A percentile compares a stretch with the other conserved stretches of the same genome.
These are phyloP conservation scores for Puccinia sorghi DNA, from an alignment of 1,284 basidiomycete genomes.

Conservation along the genomic window DNA sequence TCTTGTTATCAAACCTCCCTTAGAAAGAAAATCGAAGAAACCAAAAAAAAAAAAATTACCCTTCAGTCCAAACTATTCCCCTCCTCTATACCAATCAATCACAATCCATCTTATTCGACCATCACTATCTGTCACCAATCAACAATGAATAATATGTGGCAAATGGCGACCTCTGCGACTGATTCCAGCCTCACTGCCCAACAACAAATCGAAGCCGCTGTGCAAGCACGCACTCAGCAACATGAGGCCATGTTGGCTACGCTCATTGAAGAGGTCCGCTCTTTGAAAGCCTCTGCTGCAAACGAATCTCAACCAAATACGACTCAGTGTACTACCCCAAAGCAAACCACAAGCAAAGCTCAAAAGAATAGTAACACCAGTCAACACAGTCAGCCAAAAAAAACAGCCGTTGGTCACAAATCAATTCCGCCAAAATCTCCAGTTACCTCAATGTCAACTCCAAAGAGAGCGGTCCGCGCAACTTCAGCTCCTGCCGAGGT, in stretches of 20 bases:
- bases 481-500: constrained; percentile 19
- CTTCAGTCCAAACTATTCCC: no score
- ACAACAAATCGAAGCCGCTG: not conserved
- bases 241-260: constrained; percentile 2
- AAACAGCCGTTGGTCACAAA: no score
- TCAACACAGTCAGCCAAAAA: not conserved
- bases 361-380: not conserved
- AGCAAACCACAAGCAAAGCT: not conserved
- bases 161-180: not conserved
- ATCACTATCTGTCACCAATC: no score
- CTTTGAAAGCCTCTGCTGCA: not conserved
- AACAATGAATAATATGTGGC: not conserved
- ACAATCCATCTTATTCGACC: no score
- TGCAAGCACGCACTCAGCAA: not conserved
- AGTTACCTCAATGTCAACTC: not conserved
- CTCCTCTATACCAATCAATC: no score
- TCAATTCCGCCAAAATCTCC: not conserved
- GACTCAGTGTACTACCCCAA: not conserved
- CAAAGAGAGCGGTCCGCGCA: not conserved
- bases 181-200: not conserved
- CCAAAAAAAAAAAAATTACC: no score
- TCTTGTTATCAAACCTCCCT: no score
- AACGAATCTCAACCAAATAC: no score
- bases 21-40: no score
- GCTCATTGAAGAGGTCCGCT: constrained; percentile 6